A percentile compares a stretch with the other conserved stretches of the same genome.
Evolutionary conservation across 2,329 filamentous ascomycete species (phyloP).

Genomic region (Akanthomyces lecanii): DNA sequence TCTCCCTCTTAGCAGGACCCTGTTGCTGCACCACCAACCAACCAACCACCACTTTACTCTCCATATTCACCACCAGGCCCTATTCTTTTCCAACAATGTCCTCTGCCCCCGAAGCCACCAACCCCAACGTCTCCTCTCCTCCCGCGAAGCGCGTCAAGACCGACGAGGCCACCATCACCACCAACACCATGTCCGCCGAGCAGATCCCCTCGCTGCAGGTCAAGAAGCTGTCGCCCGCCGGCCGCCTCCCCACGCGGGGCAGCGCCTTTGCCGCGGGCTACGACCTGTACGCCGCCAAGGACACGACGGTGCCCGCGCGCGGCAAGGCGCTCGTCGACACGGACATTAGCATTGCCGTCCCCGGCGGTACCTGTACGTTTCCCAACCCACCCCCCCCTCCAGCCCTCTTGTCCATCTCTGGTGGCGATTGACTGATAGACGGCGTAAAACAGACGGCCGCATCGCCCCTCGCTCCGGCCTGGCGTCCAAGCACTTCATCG

Average conservation of each 20-base stretch:
- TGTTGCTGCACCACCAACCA: not conserved
- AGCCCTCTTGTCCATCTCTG: not conserved
- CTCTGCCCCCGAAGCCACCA: conserved; percentile 5
- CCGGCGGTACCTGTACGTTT: conserved; percentile 77
- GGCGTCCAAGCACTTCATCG: conserved; percentile 91
- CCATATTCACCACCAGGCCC: not conserved
- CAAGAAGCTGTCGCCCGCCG: conserved; percentile 80
- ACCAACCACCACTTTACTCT: not conserved
- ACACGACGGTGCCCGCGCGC: conserved; percentile 70
- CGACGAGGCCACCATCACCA: conserved; percentile 29
- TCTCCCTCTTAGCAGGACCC: conserved; percentile 4
- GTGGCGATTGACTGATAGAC: no score
- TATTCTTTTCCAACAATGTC: not conserved
- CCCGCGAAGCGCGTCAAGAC: conserved; percentile 78
- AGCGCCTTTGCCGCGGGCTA: conserved; percentile 90
- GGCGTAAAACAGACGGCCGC: conserved; percentile 63
- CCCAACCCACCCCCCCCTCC: no score
- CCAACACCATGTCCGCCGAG: conserved; percentile 33
- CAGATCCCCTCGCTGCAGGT: conserved; percentile 64
- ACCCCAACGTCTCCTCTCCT: conserved; percentile 57
- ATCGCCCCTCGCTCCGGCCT: conserved; percentile 88
- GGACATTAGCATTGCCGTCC: conserved; percentile 86
- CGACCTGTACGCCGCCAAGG: conserved; percentile 78
- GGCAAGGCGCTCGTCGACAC: conserved; percentile 87
- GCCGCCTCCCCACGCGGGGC: conserved; percentile 80